Percentiles rank a stretch among this genome's conserved stretches.
Conservation (phyloP, 345 rosid genomes). For the Camelina laxa region DNA sequence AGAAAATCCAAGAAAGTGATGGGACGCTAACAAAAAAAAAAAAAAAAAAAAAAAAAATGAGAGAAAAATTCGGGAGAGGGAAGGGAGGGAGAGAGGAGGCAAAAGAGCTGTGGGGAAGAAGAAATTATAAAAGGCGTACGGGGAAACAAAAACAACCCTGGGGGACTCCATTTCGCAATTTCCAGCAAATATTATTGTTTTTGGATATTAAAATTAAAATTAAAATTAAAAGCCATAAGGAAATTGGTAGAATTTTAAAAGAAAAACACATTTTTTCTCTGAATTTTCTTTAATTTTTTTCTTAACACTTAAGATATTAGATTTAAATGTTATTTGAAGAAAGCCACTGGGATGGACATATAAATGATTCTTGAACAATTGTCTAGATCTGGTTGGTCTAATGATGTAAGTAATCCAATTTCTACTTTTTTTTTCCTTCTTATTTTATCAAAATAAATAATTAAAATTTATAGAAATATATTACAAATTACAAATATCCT, state of each 20-base stretch:
- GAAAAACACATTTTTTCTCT: neutral
- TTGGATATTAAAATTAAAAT: neutral
- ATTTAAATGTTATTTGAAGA: neutral
- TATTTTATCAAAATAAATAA: neutral
- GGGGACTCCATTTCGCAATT: slow-evolving; percentile 18
- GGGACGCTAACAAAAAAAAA: slow-evolving; percentile 46
- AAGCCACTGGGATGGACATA: neutral
- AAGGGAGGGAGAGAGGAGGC: neutral
- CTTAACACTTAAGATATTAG: slow-evolving; percentile 2
- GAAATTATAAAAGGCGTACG: slow-evolving; percentile 34
- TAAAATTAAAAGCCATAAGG: neutral
- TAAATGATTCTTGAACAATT: slow-evolving; percentile 7
- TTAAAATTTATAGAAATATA: neutral
- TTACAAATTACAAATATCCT: neutral
- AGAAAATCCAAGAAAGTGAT: slow-evolving; percentile 56
- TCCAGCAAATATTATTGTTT: slow-evolving; percentile 26
- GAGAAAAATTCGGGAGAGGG: slow-evolving; percentile 30
- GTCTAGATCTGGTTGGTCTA: slow-evolving; percentile 18
- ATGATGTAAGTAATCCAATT: neutral
- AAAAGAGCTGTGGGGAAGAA: slow-evolving; percentile 15
- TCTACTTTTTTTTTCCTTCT: neutral
- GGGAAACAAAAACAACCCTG: slow-evolving; percentile 39
- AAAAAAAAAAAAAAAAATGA: slow-evolving; percentile 9
- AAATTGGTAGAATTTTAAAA: neutral
- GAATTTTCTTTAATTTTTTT: slow-evolving; percentile 8